Evolutionary conservation across 371 early-diverging fungal genomes (phyloP).

Genomic region (Mortierella sp.): DNA sequence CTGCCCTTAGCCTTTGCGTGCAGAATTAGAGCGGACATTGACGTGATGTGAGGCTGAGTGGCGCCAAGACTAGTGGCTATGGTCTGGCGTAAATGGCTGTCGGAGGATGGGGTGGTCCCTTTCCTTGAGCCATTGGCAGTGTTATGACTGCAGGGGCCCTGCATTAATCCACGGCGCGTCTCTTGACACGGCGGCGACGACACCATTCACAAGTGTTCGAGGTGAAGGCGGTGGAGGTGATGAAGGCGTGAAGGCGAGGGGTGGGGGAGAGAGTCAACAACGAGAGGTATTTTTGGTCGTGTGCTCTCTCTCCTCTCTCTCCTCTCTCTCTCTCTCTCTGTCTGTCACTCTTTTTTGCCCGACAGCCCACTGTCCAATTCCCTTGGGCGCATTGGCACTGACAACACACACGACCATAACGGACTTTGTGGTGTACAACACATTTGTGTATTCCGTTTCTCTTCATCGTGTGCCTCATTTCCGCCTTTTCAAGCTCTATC

Average conservation of each 20-base stretch:
- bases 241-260: neutral
- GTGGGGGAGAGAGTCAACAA: too few relatives aligned
- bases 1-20: neutral
- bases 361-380: constrained; percentile 6
- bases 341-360: neutral
- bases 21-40: neutral
- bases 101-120: too few relatives aligned
- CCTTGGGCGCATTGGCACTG: neutral
- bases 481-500: neutral
- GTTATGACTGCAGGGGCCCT: neutral
- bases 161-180: too few relatives aligned
- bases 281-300: neutral
- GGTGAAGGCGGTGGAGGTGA: too few relatives aligned
- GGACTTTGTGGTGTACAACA: neutral
- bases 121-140: neutral
- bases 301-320: neutral
- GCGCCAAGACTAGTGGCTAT: neutral
- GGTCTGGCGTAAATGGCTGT: too few relatives aligned
- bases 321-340: neutral
- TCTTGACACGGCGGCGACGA: too few relatives aligned
- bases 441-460: neutral
- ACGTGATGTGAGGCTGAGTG: neutral
- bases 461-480: neutral
- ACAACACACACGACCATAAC: too few relatives aligned
- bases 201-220: too few relatives aligned